These are phyloP conservation scores for Aphanomyces invadans DNA, from an alignment of 352 stramenopile genomes.

Conservation along the genomic window DNA sequence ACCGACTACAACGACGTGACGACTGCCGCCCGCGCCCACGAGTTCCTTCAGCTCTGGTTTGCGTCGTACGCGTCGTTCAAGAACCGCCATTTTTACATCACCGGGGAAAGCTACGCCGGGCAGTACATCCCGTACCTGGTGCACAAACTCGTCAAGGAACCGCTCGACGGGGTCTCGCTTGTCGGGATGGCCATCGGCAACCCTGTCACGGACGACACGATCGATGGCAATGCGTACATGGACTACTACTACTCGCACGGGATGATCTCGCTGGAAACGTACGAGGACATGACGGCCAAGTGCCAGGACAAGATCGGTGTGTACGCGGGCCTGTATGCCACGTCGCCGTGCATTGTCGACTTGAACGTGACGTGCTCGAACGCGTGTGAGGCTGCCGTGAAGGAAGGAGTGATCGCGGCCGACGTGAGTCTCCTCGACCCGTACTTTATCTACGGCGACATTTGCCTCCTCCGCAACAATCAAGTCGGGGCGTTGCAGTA, in stretches of 20 bases:
- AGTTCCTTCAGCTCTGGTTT: slow-evolving; percentile 72
- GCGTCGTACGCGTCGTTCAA: slow-evolving; percentile 58
- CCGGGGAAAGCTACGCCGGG: slow-evolving; percentile 80
- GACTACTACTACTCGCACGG: slow-evolving; percentile 62
- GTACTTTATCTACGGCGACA: slow-evolving; percentile 69
- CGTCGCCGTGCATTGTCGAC: slow-evolving; percentile 45
- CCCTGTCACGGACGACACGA: slow-evolving; percentile 38
- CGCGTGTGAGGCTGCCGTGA: slow-evolving; percentile 37
- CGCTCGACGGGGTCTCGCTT: slow-evolving; percentile 44
- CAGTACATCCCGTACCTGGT: slow-evolving; percentile 83
- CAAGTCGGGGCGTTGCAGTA: slow-evolving; percentile 37
- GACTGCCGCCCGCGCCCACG: slow-evolving; percentile 41
- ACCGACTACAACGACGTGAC: slow-evolving; percentile 50
- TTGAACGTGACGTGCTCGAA: slow-evolving; percentile 39
- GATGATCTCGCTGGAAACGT: slow-evolving; percentile 54
- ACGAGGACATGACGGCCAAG: slow-evolving; percentile 43
- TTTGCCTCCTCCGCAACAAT: slow-evolving; percentile 49
- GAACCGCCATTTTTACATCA: slow-evolving; percentile 71
- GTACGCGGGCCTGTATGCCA: slow-evolving; percentile 32
- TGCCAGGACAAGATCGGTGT: slow-evolving; percentile 34
- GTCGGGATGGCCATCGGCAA: slow-evolving; percentile 64
- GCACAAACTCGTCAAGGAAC: slow-evolving; percentile 46
- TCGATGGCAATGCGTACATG: slow-evolving; percentile 19
- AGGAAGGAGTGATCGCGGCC: slow-evolving; percentile 35
- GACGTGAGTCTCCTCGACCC: slow-evolving; percentile 43